phyloP scores from a whole-genome alignment of 768 basidiomycete species.

The Boletus patriciae region DNA sequence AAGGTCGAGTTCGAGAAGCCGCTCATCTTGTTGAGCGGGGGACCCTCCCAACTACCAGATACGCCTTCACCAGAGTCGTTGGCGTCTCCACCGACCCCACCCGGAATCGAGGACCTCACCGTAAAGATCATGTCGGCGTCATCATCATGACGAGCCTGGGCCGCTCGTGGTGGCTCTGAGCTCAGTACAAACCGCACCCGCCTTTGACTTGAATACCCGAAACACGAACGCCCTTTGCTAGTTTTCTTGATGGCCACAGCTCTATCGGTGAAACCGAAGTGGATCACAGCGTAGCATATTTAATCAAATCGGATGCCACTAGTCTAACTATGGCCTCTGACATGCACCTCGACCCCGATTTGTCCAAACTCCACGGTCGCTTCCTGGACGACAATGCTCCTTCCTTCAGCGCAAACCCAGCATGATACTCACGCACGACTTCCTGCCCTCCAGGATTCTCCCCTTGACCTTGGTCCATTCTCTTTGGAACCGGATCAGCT shows the following conservation, averaged over 20 bases:
- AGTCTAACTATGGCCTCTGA: conserved; percentile 37
- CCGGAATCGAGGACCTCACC: no score
- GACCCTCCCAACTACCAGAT: no score
- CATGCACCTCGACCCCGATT: conserved; percentile 40
- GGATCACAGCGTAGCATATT: conserved; percentile 38
- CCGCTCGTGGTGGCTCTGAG: no score
- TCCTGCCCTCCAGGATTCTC: conserved; percentile 36
- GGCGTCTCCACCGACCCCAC: no score
- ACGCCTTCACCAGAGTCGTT: no score
- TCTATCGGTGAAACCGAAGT: conserved; percentile 50
- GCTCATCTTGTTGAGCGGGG: conserved; percentile 82
- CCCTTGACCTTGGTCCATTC: conserved; percentile 69
- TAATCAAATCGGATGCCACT: conserved; percentile 35
- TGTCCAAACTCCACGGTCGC: conserved; percentile 22
- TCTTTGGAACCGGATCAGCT: conserved; percentile 69
- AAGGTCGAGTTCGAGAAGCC: conserved; percentile 98
- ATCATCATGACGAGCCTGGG: no score
- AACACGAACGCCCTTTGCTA: no score
- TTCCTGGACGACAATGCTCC: conserved; percentile 6
- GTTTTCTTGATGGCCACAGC: conserved; percentile 37
- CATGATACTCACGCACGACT: conserved; percentile 24
- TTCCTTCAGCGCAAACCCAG: conserved; percentile 25
- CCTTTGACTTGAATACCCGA: no score
- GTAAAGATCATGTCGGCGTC: no score
- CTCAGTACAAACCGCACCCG: no score